Evolutionary conservation across 2,329 filamentous ascomycete genomes (phyloP), one percentile per base, ranked within the genome.

Genomic region (Gnomoniopsis sp.): DNA sequence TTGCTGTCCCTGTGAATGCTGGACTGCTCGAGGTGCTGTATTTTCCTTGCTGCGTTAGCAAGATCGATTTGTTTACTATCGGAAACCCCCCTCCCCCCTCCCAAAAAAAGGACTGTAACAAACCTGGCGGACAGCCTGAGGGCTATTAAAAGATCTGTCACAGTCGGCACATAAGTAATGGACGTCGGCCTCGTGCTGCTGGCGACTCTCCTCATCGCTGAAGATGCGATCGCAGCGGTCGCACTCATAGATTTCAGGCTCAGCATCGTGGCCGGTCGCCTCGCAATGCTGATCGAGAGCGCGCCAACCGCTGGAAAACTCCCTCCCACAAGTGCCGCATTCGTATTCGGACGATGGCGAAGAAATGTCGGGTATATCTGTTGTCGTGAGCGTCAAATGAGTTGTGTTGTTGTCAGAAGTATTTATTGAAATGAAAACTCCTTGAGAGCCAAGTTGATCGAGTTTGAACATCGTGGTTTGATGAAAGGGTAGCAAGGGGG

Each of bases 11-110:
- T 72, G 65, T 88, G 85, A 49, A 68, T 65, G 6, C 71, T 71
- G 0, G 83, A 86, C 26, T 79, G 80, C n/a, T n/a, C n/a, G 2
- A 82, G 71, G 62, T 88, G 85, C 83, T 87, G 59, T 36, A 12
- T 2, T 30, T 26, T 17, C 19, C 22, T 7, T 41, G 12, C 4
- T 41, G 12, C 38, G 12, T 41, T 41, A 41, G 38, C 38, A 15
- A 38, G 34, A 15, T 38, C 34, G 38, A 41, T 41, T 3, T 3
- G 23, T 8, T 19, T 50, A 22, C 41, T 19, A 30, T 34, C 8
- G 10, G 17, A 23, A 10, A n/a, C n/a, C n/a, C n/a, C n/a, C n/a
- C n/a, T n/a, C n/a, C n/a, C n/a, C n/a, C n/a, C n/a, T n/a, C n/a
- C n/a, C n/a, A n/a, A n/a, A 10, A 17, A 23, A 51, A 23, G 15